A percentile compares a stretch with the other conserved stretches of the same genome.
phyloP scores from a whole-genome alignment of 2,329 filamentous ascomycete genomes.

The Ascosphaera acerosa region DNA sequence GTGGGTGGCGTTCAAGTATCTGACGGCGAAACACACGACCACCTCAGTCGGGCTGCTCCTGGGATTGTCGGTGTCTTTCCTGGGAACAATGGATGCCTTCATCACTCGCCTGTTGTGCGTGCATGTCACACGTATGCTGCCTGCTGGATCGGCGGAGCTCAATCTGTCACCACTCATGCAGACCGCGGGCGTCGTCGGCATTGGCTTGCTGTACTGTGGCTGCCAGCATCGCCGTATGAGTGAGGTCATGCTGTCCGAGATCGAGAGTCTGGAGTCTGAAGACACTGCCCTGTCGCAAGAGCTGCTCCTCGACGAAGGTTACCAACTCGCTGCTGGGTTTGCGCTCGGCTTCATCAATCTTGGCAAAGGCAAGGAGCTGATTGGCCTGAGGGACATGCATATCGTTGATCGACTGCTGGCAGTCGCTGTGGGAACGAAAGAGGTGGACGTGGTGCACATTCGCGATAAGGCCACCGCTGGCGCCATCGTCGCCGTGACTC shows the following conservation, averaged over 20 bases:
- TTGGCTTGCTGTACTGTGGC: slow-evolving; percentile 77
- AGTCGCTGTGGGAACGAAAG: slow-evolving; percentile 68
- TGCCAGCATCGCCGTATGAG: slow-evolving; percentile 97
- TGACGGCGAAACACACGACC: slow-evolving; percentile 99
- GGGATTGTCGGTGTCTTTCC: slow-evolving; percentile 73
- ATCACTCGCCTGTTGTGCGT: slow-evolving; percentile 85
- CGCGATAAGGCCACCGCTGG: slow-evolving; percentile 80
- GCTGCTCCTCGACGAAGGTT: slow-evolving; percentile 75
- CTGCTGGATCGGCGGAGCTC: slow-evolving; percentile 72
- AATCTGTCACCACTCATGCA: slow-evolving; percentile 85
- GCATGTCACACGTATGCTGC: slow-evolving; percentile 85
- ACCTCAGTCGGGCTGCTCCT: slow-evolving; percentile 89
- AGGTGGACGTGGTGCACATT: slow-evolving; percentile 76
- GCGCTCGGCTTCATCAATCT: slow-evolving; percentile 86
- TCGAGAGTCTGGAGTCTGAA: slow-evolving; percentile 64
- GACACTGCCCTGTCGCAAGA: slow-evolving; percentile 45
- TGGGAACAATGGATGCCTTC: slow-evolving; percentile 91
- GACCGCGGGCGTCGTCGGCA: slow-evolving; percentile 91
- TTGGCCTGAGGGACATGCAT: slow-evolving; percentile 78
- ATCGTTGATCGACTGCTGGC: slow-evolving; percentile 69
- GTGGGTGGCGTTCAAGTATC: slow-evolving; percentile 96
- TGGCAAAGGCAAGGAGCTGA: slow-evolving; percentile 66
- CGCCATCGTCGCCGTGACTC: slow-evolving; percentile 67
- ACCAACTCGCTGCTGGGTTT: slow-evolving; percentile 80
- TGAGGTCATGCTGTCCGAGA: slow-evolving; percentile 94